Base-by-base conservation (phyloP, 441 rosid species). In the Syzygium malaccense region DNA sequence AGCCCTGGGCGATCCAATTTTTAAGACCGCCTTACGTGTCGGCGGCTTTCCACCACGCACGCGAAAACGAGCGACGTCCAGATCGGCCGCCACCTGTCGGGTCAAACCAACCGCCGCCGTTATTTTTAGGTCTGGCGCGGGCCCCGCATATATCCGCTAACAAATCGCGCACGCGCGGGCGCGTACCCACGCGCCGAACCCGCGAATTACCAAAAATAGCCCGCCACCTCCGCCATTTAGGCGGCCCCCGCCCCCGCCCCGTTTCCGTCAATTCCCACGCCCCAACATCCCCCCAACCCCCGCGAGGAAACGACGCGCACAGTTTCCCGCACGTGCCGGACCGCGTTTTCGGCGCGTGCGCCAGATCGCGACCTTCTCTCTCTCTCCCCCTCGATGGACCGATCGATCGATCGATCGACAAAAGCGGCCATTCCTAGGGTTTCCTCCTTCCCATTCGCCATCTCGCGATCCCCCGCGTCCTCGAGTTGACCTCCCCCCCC, bases 81-180 rank as follows among this genome's bases (percentile, higher is more conserved):
- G 87, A 89, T 88, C 89, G 55, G 0, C 8, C 45, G 88, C 88
- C 94, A 92, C 93, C 89, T 91, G 86, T 87, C 87, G 8, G 37
- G 87, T 55, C 54, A 10, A 18, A 57, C 86, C 90, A 66, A 85
- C 90, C 1, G n/a, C 91, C 92, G 92, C 91, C 92, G 93, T 88
- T 92, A 64, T 87, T 89, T 41, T 86, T 66, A 78, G 88, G 66
- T 86, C 55, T 25, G 17, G 15, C 0, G 3, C 25, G 86, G 91
- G 30, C 88, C 93, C 94, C 57, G 86, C 89, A 87, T 60, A 86
- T 92, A 93, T 93, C 94, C 93, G 33, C 55, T 88, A 3, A 26
- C 78, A 88, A 85, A 33, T 85, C 86, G 87, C 48, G 6, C 92
- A 41, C 88, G 89, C 89, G 18, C 12, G 49, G 87, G 86, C 53